Conservation (phyloP, 345 rosid genomes). For the Noccaea caerulescens region DNA sequence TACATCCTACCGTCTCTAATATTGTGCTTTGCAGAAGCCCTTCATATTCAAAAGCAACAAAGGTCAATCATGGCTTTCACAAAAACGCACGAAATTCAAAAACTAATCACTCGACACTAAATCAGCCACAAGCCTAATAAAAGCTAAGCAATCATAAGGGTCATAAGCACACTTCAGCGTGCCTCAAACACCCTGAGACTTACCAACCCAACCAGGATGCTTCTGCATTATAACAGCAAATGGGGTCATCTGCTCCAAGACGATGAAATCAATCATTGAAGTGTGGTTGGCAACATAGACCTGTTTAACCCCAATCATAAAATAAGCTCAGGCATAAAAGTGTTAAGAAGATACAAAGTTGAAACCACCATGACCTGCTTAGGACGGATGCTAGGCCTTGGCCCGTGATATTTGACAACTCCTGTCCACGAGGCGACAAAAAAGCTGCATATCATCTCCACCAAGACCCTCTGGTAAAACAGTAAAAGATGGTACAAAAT, state of each 20-base stretch:
- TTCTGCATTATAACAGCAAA: constrained; percentile 99
- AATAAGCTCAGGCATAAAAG: constrained; percentile 18
- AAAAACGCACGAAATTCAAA: constrained; percentile 11
- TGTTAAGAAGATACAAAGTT: constrained; percentile 7
- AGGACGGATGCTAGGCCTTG: constrained; percentile 94
- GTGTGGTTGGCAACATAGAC: constrained; percentile 98
- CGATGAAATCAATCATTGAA: constrained; percentile 97
- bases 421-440: constrained; percentile 99
- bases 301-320: constrained; percentile 52
- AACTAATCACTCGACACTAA: constrained; percentile 7
- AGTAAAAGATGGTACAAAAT: constrained; percentile 16
- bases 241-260: constrained; percentile 97
- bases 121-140: constrained; percentile 6
- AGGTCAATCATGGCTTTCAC: constrained; percentile 31
- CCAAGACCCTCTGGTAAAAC: constrained; percentile 77
- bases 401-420: constrained; percentile 95
- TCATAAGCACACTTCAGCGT: constrained; percentile 4
- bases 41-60: constrained; percentile 47
- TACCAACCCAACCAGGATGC: constrained; percentile 99
- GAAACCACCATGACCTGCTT: constrained; percentile 63
- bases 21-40: constrained; percentile 95
- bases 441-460: constrained; percentile 98
- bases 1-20: constrained; percentile 94
- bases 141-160: constrained; percentile 4
- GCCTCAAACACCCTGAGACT: constrained; percentile 42